phyloP scores from a whole-genome alignment of 176 grass and related monocot genomes.

The Carex kokanica region DNA sequence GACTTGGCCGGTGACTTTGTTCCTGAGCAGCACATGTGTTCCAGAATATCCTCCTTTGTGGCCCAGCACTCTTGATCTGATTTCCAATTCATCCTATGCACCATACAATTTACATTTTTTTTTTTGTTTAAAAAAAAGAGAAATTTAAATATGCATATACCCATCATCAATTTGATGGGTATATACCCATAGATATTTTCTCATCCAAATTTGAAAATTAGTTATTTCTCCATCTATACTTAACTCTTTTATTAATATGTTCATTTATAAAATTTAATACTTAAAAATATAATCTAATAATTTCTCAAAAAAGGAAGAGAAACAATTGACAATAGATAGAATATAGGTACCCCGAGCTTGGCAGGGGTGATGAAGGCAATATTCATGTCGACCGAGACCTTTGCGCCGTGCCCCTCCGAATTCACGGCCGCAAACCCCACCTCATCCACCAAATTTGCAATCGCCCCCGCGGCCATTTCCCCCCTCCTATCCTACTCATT shows the following conservation, averaged over 20 bases:
- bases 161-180: too few relatives aligned
- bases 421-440: conserved; percentile 35
- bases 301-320: too few relatives aligned
- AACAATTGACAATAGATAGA: too few relatives aligned
- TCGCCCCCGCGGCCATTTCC: conserved; percentile 47
- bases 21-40: conserved; percentile 56
- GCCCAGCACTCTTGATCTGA: conserved; percentile 53
- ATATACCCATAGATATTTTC: too few relatives aligned
- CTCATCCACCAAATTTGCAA: conserved; percentile 65
- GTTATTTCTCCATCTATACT: too few relatives aligned
- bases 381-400: conserved; percentile 80
- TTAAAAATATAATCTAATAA: too few relatives aligned
- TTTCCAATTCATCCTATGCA: conserved; percentile 43
- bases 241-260: too few relatives aligned
- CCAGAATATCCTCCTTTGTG: conserved; percentile 58
- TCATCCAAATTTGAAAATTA: too few relatives aligned
- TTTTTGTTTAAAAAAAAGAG: not conserved
- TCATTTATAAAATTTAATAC: too few relatives aligned
- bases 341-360: conserved; percentile 23
- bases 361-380: conserved; percentile 49
- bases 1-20: conserved; percentile 49
- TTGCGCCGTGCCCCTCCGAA: conserved; percentile 33
- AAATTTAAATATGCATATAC: too few relatives aligned
- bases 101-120: conserved; percentile 5
- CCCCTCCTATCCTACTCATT: conserved; percentile 24